These are phyloP conservation scores for Aspergillus thermomutatus DNA, from an alignment of 2,329 filamentous ascomycete species.

Conservation along the genomic window DNA sequence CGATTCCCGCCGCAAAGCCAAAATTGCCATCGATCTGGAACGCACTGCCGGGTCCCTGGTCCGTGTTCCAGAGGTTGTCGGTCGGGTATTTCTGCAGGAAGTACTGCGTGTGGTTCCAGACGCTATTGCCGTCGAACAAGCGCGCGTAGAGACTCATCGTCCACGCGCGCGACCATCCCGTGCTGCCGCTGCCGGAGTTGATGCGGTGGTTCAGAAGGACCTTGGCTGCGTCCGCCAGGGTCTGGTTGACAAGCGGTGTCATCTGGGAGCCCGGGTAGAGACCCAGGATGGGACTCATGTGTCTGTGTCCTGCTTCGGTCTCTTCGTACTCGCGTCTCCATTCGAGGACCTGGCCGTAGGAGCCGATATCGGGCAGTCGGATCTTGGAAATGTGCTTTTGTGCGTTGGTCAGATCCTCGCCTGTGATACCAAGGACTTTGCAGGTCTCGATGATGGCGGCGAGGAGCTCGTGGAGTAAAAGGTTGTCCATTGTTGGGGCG, in stretches of 20 bases:
- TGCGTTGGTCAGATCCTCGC: constrained; percentile 6
- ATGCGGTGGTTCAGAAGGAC: constrained; percentile 8
- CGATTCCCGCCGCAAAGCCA: constrained; percentile 43
- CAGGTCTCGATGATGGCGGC: constrained; percentile 4
- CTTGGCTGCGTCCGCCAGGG: constrained; percentile 20
- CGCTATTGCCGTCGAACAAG: constrained; percentile 35
- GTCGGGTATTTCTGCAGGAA: constrained; percentile 6
- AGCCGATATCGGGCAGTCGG: constrained; percentile 16
- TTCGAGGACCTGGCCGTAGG: constrained; percentile 27
- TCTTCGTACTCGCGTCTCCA: constrained; percentile 36
- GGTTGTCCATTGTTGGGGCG: constrained; percentile 44
- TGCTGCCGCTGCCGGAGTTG: constrained; percentile 35
- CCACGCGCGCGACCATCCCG: constrained; percentile 51
- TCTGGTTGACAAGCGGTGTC: constrained; percentile 28
- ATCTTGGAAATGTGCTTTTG: constrained; percentile 4
- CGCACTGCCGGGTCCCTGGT: constrained; percentile 19
- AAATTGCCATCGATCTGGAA: constrained; percentile 52
- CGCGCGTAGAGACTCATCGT: constrained; percentile 46
- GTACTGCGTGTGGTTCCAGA: constrained; percentile 36
- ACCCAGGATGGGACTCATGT: constrained; percentile 49
- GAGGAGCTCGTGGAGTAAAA: constrained; percentile 39
- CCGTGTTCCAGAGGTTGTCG: constrained; percentile 12
- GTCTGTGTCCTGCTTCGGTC: constrained; percentile 48
- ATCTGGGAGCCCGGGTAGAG: constrained; percentile 45
- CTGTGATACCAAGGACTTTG: neutral